Percentiles rank a stretch among this genome's conserved stretches.
phyloP scores from a whole-genome alignment of 306 rosid genomes.

The Vigna mungo region DNA sequence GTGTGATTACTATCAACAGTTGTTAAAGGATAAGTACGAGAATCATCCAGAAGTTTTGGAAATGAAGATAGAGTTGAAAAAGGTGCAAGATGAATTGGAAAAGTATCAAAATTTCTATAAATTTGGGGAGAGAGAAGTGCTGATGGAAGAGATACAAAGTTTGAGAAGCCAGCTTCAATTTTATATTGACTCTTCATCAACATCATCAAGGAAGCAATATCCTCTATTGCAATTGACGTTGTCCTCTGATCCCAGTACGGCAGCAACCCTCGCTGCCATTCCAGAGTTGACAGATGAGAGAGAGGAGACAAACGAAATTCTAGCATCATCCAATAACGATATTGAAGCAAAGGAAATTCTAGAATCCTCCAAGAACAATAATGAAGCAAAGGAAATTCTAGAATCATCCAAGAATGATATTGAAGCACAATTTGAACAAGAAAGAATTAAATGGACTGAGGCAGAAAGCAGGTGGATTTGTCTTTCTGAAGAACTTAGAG shows the following conservation, averaged over 20 bases:
- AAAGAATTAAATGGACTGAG: constrained; percentile 88
- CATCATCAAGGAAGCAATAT: constrained; percentile 61
- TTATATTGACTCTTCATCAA: constrained; percentile 74
- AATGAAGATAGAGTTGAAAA: constrained; percentile 79
- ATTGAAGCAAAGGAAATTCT: constrained; percentile 56
- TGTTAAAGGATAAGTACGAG: constrained; percentile 84
- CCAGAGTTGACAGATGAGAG: constrained; percentile 67
- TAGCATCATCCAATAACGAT: constrained; percentile 58
- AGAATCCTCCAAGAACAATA: constrained; percentile 56
- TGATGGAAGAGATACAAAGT: constrained; percentile 95
- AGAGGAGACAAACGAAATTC: constrained; percentile 54
- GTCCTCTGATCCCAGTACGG: constrained; percentile 59
- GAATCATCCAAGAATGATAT: constrained; percentile 57
- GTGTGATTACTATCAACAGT: constrained; percentile 54
- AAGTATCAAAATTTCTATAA: constrained; percentile 72
- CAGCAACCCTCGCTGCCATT: constrained; percentile 64
- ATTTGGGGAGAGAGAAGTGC: constrained; percentile 90
- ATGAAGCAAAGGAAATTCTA: constrained; percentile 55
- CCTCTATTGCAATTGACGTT: constrained; percentile 70
- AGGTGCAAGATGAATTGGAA: constrained; percentile 77
- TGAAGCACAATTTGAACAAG: constrained; percentile 71
- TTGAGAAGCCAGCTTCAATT: constrained; percentile 90
- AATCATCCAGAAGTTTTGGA: constrained; percentile 93
- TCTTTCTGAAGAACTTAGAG: constrained; percentile 85
- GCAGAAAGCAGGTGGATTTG: constrained; percentile 94